Evolutionary conservation across 192 early-diverging fungal genomes (phyloP).

Genomic region (Coemansia interrupta): DNA sequence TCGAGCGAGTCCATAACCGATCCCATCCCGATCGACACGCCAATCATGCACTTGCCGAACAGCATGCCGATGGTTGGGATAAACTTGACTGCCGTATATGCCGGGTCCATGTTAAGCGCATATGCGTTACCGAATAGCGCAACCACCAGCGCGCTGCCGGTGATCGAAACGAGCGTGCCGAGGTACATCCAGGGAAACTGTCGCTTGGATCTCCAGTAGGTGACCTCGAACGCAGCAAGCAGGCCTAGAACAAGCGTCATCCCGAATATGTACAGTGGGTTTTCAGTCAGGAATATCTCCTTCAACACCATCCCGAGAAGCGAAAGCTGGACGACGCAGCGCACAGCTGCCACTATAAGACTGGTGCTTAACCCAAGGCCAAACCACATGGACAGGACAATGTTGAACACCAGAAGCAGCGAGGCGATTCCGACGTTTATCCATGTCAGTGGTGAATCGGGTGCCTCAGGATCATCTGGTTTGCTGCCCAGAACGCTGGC

Average conservation of each 20-base stretch:
- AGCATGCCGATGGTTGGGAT: conserved; percentile 91
- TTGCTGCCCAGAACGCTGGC: conserved; percentile 6
- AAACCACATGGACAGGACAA: conserved; percentile 58
- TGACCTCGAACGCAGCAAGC: conserved; percentile 65
- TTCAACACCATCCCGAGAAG: conserved; percentile 67
- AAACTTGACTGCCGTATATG: conserved; percentile 70
- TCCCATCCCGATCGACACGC: conserved; percentile 64
- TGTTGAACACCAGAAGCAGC: conserved; percentile 58
- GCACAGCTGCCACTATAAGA: conserved; percentile 63
- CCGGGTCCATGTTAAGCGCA: conserved; percentile 67
- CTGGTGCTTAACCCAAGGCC: conserved; percentile 65
- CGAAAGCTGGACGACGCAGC: conserved; percentile 75
- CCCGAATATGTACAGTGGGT: conserved; percentile 58
- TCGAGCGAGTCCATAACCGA: conserved; percentile 60
- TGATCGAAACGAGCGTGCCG: conserved; percentile 50
- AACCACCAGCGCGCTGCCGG: conserved; percentile 16
- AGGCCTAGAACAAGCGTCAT: conserved; percentile 60
- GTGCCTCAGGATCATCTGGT: conserved; percentile 25
- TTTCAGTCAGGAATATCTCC: conserved; percentile 63
- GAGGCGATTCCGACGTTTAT: conserved; percentile 61
- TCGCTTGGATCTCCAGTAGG: conserved; percentile 66
- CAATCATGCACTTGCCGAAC: conserved; percentile 75
- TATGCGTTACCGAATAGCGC: conserved; percentile 45
- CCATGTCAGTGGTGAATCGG: conserved; percentile 39
- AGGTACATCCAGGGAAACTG: conserved; percentile 71